Base-by-base conservation (phyloP, 345 rosid genomes). In the Tarenaya hassleriana region DNA sequence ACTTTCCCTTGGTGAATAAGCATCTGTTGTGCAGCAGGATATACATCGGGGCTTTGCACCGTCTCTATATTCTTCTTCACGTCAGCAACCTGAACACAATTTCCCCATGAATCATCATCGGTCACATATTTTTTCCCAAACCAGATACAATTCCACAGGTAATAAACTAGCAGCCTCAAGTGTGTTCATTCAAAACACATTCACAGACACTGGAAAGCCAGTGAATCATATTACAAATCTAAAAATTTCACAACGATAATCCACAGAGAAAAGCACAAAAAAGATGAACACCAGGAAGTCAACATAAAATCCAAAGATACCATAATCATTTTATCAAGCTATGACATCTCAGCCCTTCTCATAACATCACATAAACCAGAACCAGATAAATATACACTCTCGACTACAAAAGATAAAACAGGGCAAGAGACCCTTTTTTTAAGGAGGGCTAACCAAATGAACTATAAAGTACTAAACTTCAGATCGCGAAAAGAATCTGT, bases 1-100 rank as follows among this genome's bases (percentile, higher is more conserved):
- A 90, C 91, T 63, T 78, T 86, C 32, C 95, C 95, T 64, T 86
- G 90, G 60, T 82, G 46, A 63, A 90, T 86, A 40, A 90, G 94
- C 91, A 90, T 82, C 59, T 60, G 91, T 24, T 73, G 81, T 18
- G 71, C 64, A 56, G 95, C 86, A 43, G 94, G 94, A 60, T 78
- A 90, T 50, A 70, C 66, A 59, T 67, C 78, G 5, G 71, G 64
- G 17, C 97, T 95, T 68, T 84, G 86, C 12, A 60, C 63, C 41
- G 71, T 66, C 75, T 86, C 94, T 57, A 86, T 86, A 43, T 54
- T 77, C 74, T 67, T 84, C 67, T 90, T 90, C 38, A 90, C 88
- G 66, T 82, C 94, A 42, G 73, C 50, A 58, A 86, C 77, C 95
- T 90, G 67, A 34, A 41, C 24, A 41, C 20, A 61, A 56, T 12